phyloP scores from a whole-genome alignment of 2,329 filamentous ascomycete genomes.

The Monilinia fructigena region DNA sequence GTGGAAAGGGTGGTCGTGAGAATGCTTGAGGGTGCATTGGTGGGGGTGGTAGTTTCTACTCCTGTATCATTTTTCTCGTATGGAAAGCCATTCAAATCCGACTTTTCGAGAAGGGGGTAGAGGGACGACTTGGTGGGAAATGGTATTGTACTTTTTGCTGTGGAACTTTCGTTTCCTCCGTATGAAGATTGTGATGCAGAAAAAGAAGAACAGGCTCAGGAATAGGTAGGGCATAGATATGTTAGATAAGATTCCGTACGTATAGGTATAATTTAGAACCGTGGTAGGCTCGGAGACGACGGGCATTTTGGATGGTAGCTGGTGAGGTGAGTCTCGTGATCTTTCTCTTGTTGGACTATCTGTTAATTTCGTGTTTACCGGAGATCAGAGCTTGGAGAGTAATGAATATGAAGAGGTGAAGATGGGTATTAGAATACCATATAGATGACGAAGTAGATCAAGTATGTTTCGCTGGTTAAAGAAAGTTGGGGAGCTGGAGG shows the following conservation, averaged over 20 bases:
- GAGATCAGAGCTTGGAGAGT: neutral
- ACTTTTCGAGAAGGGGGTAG: slow-evolving; percentile 11
- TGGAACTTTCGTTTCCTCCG: slow-evolving; percentile 19
- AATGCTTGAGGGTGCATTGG: neutral
- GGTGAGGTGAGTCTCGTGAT: slow-evolving; percentile 9
- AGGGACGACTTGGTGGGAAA: slow-evolving; percentile 19
- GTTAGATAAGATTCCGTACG: slow-evolving; percentile 10
- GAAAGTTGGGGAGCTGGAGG: slow-evolving; percentile 18
- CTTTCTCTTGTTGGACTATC: neutral
- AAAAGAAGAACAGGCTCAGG: slow-evolving; percentile 24
- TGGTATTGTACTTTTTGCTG: slow-evolving; percentile 7
- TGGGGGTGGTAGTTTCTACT: neutral
- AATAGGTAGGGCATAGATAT: slow-evolving; percentile 19
- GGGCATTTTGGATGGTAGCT: slow-evolving; percentile 21
- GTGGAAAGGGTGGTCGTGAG: neutral
- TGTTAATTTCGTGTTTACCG: neutral
- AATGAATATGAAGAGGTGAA: neutral
- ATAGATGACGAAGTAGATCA: slow-evolving; percentile 7
- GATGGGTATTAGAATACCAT: neutral
- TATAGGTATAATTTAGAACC: neutral
- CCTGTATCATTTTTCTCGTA: neutral
- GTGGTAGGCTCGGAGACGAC: slow-evolving; percentile 22
- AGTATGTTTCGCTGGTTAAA: slow-evolving; percentile 10
- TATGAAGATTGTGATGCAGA: slow-evolving; percentile 23
- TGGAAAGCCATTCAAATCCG: neutral